These are phyloP conservation scores for Bruguiera hainesii DNA, from an alignment of 441 rosid genomes.

Conservation along the genomic window DNA sequence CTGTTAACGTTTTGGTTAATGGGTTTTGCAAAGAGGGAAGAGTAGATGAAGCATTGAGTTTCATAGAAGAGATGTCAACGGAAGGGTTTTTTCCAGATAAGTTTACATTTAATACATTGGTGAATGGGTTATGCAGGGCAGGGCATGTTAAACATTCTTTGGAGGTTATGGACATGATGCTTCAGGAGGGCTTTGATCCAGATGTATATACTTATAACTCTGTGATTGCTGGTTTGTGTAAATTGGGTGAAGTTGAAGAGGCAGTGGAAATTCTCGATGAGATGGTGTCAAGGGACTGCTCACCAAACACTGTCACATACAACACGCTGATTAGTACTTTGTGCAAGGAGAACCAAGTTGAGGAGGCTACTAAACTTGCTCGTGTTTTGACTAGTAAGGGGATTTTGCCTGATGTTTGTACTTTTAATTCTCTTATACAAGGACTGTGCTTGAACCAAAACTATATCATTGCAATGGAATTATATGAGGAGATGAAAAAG, in stretches of 20 bases:
- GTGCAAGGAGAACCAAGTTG: slow-evolving; percentile 82
- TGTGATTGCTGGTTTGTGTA: slow-evolving; percentile 84
- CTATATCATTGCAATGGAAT: slow-evolving; percentile 52
- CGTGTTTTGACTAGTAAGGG: slow-evolving; percentile 69
- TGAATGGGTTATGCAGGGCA: slow-evolving; percentile 73
- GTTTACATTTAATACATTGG: slow-evolving; percentile 72
- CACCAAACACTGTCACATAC: slow-evolving; percentile 78
- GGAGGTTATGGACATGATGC: slow-evolving; percentile 86
- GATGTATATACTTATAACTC: slow-evolving; percentile 77
- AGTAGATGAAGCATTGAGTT: slow-evolving; percentile 63
- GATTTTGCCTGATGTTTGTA: slow-evolving; percentile 63
- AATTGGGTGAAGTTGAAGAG: slow-evolving; percentile 66
- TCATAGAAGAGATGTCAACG: slow-evolving; percentile 57
- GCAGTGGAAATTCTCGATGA: slow-evolving; percentile 70
- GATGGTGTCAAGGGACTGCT: slow-evolving; percentile 83
- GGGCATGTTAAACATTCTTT: slow-evolving; percentile 78
- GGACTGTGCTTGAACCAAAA: slow-evolving; percentile 68
- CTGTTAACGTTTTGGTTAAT: slow-evolving; percentile 79
- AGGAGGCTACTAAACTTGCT: slow-evolving; percentile 70
- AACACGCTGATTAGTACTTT: slow-evolving; percentile 77
- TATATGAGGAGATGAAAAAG: slow-evolving; percentile 75
- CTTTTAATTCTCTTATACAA: slow-evolving; percentile 80
- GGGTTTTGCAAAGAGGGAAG: slow-evolving; percentile 82
- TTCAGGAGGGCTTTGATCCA: slow-evolving; percentile 78
- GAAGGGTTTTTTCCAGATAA: slow-evolving; percentile 77